Base-by-base conservation (phyloP, 768 basidiomycete species). In the Suillus hirtellus region DNA sequence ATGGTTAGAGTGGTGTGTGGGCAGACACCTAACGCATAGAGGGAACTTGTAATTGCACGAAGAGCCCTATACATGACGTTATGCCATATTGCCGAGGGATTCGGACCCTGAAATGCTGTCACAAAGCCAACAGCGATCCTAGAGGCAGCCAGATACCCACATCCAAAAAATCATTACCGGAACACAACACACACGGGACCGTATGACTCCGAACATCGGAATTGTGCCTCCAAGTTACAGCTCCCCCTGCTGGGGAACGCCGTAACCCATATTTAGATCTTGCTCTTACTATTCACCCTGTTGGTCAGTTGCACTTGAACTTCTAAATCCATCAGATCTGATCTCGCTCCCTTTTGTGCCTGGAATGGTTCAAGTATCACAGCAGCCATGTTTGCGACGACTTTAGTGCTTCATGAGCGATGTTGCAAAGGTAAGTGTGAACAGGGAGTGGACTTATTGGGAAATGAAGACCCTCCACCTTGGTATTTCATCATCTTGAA, bases 151-250 rank as follows among this genome's bases (percentile, higher is more conserved):
- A 37, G 35, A 37, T 37, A 8, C 35, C 35, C 10, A 3, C 35
- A 10, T 37, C 35, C 7, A 37, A 8, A 37, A 37, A 37, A 37
- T 37, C 35, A 37, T 37, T 27, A 27, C 27, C 35, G 6, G 61
- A 46, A 21, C 31, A 24, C 15, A 17, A 27, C 14, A 34, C 21
- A 60, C 9, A 1, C 24, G 62, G 44, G 14, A 64, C 60, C 46
- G 66, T 47, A 55, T 60, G 4, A 15, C 6, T 1, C 38, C 2
- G 60, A 69, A 11, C 49, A 44, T 37, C 35, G 68, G 14, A 61
- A 62, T 64, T 67, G 66, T 35, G 63, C 52, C 49, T 65, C 68
- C 17, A 34, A 31, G 27, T 17, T 9, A 31, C 27, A 50, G 27
- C 27, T 31, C 15, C 24, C 49, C 27, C 9, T 31, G 15, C 49